These are phyloP conservation scores for Recurvomyces mirabilis DNA, from an alignment of 495 filamentous ascomycete genomes.

Conservation along the genomic window DNA sequence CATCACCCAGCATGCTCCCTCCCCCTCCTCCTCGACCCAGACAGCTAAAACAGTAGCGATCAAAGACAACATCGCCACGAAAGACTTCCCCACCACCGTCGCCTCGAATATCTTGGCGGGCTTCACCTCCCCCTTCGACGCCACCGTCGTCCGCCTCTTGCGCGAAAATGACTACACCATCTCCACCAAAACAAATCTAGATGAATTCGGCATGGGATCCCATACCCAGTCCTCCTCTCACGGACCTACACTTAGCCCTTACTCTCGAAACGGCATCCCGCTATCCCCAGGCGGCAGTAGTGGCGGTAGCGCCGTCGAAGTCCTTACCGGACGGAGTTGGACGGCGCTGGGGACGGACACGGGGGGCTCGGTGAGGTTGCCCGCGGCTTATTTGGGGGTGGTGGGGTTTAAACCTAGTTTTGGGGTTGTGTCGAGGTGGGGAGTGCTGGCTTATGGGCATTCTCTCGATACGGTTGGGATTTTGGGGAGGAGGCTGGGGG, in stretches of 20 bases:
- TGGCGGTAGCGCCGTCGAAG: conserved; percentile 83
- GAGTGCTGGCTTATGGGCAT: conserved; percentile 90
- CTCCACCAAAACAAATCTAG: conserved; percentile 78
- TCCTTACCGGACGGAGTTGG: conserved; percentile 58
- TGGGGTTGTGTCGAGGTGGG: conserved; percentile 71
- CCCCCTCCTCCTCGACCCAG: background rate
- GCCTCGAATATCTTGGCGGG: conserved; percentile 62
- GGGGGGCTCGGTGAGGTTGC: conserved; percentile 82
- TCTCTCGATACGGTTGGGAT: conserved; percentile 91
- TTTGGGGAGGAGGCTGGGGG: conserved; percentile 42
- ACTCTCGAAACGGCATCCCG: conserved; percentile 7
- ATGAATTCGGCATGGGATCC: conserved; percentile 98
- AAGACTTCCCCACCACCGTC: conserved; percentile 62
- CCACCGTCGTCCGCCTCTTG: conserved; percentile 64
- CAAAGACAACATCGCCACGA: conserved; percentile 85
- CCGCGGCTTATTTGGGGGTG: conserved; percentile 78
- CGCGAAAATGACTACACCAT: conserved; percentile 53
- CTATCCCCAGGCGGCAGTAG: conserved; percentile 83
- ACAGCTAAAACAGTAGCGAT: conserved; percentile 44
- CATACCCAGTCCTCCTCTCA: conserved; percentile 67
- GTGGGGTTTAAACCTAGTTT: conserved; percentile 93
- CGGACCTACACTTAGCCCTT: conserved; percentile 49
- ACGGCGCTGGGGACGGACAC: conserved; percentile 91
- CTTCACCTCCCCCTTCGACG: conserved; percentile 67
- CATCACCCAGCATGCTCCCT: background rate